These are phyloP conservation scores for Citrus reticulata DNA, from an alignment of 345 rosid species.

Conservation along the genomic window DNA sequence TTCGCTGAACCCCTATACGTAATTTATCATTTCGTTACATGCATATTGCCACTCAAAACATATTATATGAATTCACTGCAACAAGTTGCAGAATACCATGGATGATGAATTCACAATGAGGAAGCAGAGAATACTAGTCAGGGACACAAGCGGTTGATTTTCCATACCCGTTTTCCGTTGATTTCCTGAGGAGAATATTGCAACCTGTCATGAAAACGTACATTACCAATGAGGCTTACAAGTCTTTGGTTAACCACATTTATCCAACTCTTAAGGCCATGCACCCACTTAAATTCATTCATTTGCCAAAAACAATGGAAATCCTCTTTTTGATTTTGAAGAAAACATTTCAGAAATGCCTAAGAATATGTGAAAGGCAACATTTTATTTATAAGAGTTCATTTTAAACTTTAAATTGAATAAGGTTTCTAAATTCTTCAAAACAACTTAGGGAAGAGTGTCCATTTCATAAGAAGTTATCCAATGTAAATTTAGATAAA, in stretches of 20 bases:
- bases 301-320: neutral
- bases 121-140: slow-evolving; percentile 51
- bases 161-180: slow-evolving; percentile 55
- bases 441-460: neutral
- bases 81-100: neutral
- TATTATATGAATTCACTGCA: neutral
- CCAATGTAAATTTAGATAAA: neutral
- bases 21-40: neutral
- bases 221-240: neutral
- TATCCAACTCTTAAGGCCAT: neutral
- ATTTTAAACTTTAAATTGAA: neutral
- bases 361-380: neutral
- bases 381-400: neutral
- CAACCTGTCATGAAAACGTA: slow-evolving; percentile 46
- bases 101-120: slow-evolving; percentile 29
- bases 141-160: slow-evolving; percentile 74
- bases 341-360: neutral
- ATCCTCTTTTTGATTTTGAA: neutral
- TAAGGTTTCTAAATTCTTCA: neutral
- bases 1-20: neutral
- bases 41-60: neutral
- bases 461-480: neutral
- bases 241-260: neutral
- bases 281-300: neutral
- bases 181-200: slow-evolving; percentile 62